Conservation (phyloP, 805 yeast genomes). For the Nematodospora valgi region DNA sequence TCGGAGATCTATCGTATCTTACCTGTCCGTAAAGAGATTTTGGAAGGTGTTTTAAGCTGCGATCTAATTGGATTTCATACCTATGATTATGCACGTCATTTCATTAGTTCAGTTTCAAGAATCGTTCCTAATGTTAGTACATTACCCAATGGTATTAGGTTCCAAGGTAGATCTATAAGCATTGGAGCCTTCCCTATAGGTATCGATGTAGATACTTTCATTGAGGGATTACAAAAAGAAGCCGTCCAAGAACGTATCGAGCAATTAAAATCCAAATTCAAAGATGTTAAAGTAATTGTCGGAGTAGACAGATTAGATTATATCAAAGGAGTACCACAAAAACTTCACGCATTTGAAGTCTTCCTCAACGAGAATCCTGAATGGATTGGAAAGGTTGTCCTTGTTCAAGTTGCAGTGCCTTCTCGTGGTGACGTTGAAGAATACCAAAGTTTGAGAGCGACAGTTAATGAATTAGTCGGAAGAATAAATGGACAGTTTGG, state of each 20-base stretch:
- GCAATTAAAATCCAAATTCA: slow-evolving; percentile 58
- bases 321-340: slow-evolving; percentile 97
- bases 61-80: slow-evolving; percentile 97
- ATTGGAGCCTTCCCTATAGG: slow-evolving; percentile 99
- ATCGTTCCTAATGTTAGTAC: slow-evolving; percentile 73
- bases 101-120: slow-evolving; percentile 82
- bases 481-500: slow-evolving; percentile 96
- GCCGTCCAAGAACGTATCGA: slow-evolving; percentile 64
- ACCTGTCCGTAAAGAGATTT: slow-evolving; percentile 91
- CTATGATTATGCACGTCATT: slow-evolving; percentile 97
- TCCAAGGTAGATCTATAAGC: slow-evolving; percentile 67
- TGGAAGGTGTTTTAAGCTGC: slow-evolving; percentile 89
- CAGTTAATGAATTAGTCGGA: slow-evolving; percentile 94
- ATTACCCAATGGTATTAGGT: slow-evolving; percentile 86
- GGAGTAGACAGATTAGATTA: slow-evolving; percentile 97
- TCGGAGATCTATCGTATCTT: slow-evolving; percentile 92
- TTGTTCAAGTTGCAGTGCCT: slow-evolving; percentile 97
- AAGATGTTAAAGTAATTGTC: slow-evolving; percentile 81
- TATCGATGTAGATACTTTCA: slow-evolving; percentile 88
- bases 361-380: slow-evolving; percentile 92
- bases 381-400: slow-evolving; percentile 95
- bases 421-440: slow-evolving; percentile 98
- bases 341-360: slow-evolving; percentile 92
- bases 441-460: slow-evolving; percentile 88
- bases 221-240: slow-evolving; percentile 66